Evolutionary conservation across 2,329 filamentous ascomycete genomes (phyloP), one percentile per base, ranked within the genome.

Genomic region (Diaporthe batatas): DNA sequence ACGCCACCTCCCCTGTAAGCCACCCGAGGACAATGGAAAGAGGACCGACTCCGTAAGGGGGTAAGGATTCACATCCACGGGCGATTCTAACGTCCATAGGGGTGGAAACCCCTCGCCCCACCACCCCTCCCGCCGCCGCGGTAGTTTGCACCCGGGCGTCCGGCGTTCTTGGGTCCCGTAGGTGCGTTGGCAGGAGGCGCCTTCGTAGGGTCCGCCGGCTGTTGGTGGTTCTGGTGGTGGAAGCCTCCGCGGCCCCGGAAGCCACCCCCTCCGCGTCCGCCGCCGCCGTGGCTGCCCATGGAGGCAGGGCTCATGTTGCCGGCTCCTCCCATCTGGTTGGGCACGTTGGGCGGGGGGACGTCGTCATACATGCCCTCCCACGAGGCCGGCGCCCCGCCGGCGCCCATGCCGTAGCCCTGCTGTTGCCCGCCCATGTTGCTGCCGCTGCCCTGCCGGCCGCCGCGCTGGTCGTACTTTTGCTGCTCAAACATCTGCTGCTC

Each of bases 331-430:
- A 72, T 74, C 68, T 70, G 68, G 55, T 70, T 70, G 44, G 71
- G 71, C 23, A 91, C 89, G 77, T 92, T 91, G 6, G 94, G 94
- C 80, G 96, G 94, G 21, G 95, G 95, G 2, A 95, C 94, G 81
- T 98, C 96, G 80, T 98, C 96, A 82, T 98, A 98, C 95, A 98
- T 98, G 79, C 96, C 96, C 82, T 98, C 96, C 95, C 95, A 98
- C 53, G 92, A 95, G 32, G 93, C 94, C n/a, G 93, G 92, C 21
- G 91, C 91, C 57, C 90, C 91, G 72, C 85, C 80, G 10, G 78
- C 79, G 47, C 76, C 81, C 75, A 82, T 80, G 67, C 79, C 80
- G 72, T 82, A 83, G 53, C 74, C 75, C 34, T 81, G 83, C 72
- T 39, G 36, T 39, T 79, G 76, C 64, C 77, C 74, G 25, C 77